These are phyloP conservation scores for Hypericum perforatum DNA, from an alignment of 345 rosid genomes.

Conservation along the genomic window DNA sequence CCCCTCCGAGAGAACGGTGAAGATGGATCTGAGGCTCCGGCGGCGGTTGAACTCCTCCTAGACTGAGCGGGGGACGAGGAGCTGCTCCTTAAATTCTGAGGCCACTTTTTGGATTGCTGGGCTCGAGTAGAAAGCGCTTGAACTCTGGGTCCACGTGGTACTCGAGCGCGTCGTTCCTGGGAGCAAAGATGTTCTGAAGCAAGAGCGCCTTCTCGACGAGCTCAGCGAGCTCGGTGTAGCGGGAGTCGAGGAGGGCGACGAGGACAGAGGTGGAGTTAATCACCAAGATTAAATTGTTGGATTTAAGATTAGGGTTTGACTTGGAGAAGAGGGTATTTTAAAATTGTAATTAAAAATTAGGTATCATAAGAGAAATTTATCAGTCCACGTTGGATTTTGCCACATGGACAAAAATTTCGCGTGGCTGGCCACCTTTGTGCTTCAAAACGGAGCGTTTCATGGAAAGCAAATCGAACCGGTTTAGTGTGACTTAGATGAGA, in stretches of 20 bases:
- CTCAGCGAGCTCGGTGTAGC: slow-evolving; percentile 82
- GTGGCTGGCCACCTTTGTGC: too few species aligned
- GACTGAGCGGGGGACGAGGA: slow-evolving; percentile 54
- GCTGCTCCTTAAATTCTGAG: slow-evolving; percentile 46
- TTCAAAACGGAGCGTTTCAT: too few species aligned
- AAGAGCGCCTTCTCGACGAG: slow-evolving; percentile 86
- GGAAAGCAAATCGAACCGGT: too few species aligned
- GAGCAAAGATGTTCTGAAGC: slow-evolving; percentile 85
- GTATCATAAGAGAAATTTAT: too few species aligned
- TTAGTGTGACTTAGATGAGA: too few species aligned
- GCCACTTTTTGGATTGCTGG: slow-evolving; percentile 65
- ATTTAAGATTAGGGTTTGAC: too few species aligned
- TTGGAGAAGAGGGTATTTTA: too few species aligned
- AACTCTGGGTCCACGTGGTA: slow-evolving; percentile 76
- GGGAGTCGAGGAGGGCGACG: slow-evolving; percentile 94
- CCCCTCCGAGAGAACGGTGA: slow-evolving; percentile 56
- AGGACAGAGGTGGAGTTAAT: slow-evolving; percentile 88
- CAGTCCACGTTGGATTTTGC: too few species aligned
- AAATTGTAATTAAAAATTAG: too few species aligned
- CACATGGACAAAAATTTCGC: too few species aligned
- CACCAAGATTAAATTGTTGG: too few species aligned
- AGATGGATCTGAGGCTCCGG: slow-evolving; percentile 48
- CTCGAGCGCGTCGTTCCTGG: slow-evolving; percentile 74
- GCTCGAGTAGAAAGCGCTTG: slow-evolving; percentile 86
- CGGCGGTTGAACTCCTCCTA: slow-evolving; percentile 57